Evolutionary conservation across 2,329 filamentous ascomycete genomes (phyloP), one percentile per base, ranked within the genome.

Genomic region (Neopestalotiopsis rosae): DNA sequence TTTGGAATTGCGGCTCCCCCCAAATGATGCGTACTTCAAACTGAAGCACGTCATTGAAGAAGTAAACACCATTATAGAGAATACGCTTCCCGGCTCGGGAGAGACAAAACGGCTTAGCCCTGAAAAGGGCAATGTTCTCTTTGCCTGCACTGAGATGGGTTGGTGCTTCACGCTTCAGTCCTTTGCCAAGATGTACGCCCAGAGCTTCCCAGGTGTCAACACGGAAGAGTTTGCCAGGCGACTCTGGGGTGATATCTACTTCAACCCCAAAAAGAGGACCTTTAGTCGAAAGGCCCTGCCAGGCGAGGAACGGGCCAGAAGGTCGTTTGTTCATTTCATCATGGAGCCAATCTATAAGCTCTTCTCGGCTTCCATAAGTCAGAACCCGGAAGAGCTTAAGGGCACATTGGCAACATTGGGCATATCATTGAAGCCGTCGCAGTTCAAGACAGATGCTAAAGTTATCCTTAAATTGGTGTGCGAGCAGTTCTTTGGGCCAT

Each of bases 31-130:
- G 13, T 99, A 99, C 83, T 98, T 98, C 87, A 99, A 99, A 86
- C 86, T 99, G 67, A 98, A 98, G 83, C 95, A 98, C 79, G 94
- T 98, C n/a, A 90, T 99, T 66, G 96, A 99, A 80, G 94, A 98
- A 81, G 95, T 99, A 81, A 99, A 99, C 82, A 97, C 94, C 1
- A 85, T 96, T 74, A 98, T 99, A 76, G 94, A 97, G 78, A 94
- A 93, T 78, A 92, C 93, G 3, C 86, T 94, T 34, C 95, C 96
- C 4, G 92, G 94, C 1, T 89, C 90, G 74, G 94, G 95, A 34
- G 93, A 94, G 76, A 90, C 88, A 70, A 90, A 89, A 80, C 90
- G 96, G 72, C 82, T 99, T 71, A 98, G 95, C 74, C 96, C 96
- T 0, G 96, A 99, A 78, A 97, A 95, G 82, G 96, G 96, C 71